Conservation (phyloP, 1,139 yeast genomes). For the Scheffersomyces lignicola region DNA sequence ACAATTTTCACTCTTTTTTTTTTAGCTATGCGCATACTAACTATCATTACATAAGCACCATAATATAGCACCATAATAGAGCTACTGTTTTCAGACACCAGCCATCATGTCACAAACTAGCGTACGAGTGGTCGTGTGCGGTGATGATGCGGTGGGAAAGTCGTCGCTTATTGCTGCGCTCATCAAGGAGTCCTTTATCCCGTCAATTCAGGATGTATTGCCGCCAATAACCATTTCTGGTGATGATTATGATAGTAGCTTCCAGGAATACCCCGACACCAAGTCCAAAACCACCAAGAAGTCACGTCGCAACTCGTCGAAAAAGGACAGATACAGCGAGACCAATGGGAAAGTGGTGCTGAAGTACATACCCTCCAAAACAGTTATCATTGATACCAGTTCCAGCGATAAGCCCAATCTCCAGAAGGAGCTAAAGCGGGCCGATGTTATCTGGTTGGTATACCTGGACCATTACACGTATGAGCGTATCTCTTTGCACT, state of each 20-base stretch:
- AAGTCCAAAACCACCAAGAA: conserved; percentile 6
- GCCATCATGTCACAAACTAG: conserved; percentile 49
- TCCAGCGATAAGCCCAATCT: conserved; percentile 61
- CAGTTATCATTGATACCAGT: conserved; percentile 77
- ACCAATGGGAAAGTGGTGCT: conserved; percentile 21
- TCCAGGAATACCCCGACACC: conserved; percentile 20
- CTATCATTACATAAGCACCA: too few relatives aligned
- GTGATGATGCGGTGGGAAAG: conserved; percentile 94
- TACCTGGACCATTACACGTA: conserved; percentile 93
- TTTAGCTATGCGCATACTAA: too few relatives aligned
- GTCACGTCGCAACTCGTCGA: conserved; percentile 6
- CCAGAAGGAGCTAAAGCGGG: conserved; percentile 74
- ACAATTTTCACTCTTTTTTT: too few relatives aligned
- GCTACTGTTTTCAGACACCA: too few relatives aligned
- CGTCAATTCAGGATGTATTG: conserved; percentile 72
- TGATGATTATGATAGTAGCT: conserved; percentile 37
- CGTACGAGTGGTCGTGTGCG: conserved; percentile 82
- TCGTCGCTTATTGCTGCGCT: conserved; percentile 74
- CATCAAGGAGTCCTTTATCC: conserved; percentile 75
- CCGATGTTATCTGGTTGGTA: conserved; percentile 91
- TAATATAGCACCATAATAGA: too few relatives aligned
- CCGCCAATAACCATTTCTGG: conserved; percentile 75
- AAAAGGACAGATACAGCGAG: conserved; percentile 10
- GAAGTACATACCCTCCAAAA: conserved; percentile 60
- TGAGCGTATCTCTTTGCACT: conserved; percentile 84